Base-by-base conservation (phyloP, 2,329 filamentous ascomycete genomes). In the Aureobasidium namibiae region DNA sequence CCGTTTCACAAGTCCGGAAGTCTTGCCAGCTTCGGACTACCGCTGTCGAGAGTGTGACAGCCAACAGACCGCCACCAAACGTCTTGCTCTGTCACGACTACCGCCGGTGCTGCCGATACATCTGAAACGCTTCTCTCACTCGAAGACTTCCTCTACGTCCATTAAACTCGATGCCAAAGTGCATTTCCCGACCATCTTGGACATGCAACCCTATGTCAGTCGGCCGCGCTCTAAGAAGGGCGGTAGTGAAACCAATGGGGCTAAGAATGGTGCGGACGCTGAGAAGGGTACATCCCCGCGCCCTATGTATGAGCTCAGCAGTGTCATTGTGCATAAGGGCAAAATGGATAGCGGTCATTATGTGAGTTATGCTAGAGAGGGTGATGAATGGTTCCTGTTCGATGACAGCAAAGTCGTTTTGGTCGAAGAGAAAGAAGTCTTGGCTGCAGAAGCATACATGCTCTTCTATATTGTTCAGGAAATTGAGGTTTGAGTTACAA, bases 331-430 rank as follows among this genome's bases (percentile, higher is more conserved):
- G 39, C 92, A 97, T 69, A 89, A 95, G 61, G 92, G 92, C 54
- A 90, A 92, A 72, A 88, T 96, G 60, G 91, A 96, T 67, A 91
- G 90, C 1, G 92, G 92, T 16, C 91, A 96, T 70, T 96, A 95
- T 68, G 85, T 92, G 60, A 89, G 87, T n/a, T 96, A 95, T 71
- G 91, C 89, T 61, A 80, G 90, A 48, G 87, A 92, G 61, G 88
- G 86, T 4, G 87, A 89, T 59, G 69, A 95, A 81, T 97, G 92
- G 92, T 95, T 96, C 72, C 85, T 89, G 59, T 96, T 96, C 74
- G 95, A 97, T 68, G 92, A 97, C 70, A 92, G 94, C 71, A 91
- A 90, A 70, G 92, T 97, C 24, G 89, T 92, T 62, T 70, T 92
- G 59, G 92, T 90, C 2, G 84, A 84, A 48, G 87, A 94, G 69